These are phyloP conservation scores for Colletotrichum salicis DNA, from an alignment of 2,329 filamentous ascomycete genomes.

Conservation along the genomic window DNA sequence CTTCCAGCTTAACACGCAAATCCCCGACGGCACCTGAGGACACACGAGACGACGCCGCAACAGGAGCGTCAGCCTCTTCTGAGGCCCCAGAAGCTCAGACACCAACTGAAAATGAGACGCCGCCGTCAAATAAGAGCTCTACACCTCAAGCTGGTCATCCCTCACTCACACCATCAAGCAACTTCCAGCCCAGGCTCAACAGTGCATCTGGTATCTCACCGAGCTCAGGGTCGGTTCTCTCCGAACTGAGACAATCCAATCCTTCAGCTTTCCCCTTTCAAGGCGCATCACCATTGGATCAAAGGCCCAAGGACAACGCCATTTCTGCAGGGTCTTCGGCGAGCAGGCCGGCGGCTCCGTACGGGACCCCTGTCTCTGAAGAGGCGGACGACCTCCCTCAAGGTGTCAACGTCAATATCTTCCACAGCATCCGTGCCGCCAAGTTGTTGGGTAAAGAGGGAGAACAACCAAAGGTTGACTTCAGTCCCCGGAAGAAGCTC, in stretches of 20 bases:
- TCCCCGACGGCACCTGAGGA: constrained; percentile 10
- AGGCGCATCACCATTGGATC: constrained; percentile 24
- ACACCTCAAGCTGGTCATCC: constrained; percentile 12
- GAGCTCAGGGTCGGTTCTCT: constrained; percentile 26
- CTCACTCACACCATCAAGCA: constrained; percentile 22
- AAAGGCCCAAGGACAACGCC: neutral
- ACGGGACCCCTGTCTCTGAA: constrained; percentile 12
- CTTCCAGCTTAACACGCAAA: constrained; percentile 53
- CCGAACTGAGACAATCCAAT: constrained; percentile 29
- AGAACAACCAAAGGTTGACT: neutral
- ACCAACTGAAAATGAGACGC: neutral
- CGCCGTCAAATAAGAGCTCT: neutral
- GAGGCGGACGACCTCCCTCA: constrained; percentile 49
- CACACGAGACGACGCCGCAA: neutral
- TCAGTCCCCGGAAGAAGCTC: constrained; percentile 24
- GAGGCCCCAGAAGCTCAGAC: neutral
- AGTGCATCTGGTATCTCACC: constrained; percentile 16
- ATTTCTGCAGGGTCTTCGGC: neutral
- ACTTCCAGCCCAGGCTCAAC: constrained; percentile 1
- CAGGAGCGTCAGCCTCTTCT: neutral
- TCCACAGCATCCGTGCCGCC: constrained; percentile 58
- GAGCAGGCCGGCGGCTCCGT: neutral
- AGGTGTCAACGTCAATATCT: constrained; percentile 58
- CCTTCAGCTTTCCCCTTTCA: constrained; percentile 18
- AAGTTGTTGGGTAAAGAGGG: constrained; percentile 49